phyloP scores from a whole-genome alignment of 257 asterid species.

The Voacanga thouarsii region DNA sequence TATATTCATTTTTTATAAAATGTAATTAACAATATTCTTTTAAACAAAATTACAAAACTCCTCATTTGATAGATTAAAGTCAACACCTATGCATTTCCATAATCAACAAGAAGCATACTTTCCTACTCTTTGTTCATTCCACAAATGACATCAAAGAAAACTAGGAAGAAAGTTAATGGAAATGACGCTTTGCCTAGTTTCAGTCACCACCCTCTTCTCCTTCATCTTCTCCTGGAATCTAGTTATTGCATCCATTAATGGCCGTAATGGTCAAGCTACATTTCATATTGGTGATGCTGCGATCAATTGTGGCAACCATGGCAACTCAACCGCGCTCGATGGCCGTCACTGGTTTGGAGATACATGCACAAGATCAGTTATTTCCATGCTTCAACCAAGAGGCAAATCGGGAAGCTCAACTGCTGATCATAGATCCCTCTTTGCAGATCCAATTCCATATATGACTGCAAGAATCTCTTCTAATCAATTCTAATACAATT shows the following conservation, averaged over 20 bases:
- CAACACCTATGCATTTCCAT: too few species aligned
- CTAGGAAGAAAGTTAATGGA: background rate
- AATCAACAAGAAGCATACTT: too few species aligned
- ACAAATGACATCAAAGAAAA: too few species aligned
- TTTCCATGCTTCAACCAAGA: background rate
- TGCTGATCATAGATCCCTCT: background rate
- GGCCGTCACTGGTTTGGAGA: constrained; percentile 17
- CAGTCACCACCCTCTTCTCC: background rate
- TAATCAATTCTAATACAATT: constrained; percentile 2
- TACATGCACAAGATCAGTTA: background rate
- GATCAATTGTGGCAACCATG: background rate
- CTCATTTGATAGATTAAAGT: too few species aligned
- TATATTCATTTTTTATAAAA: too few species aligned
- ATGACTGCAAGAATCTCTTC: background rate
- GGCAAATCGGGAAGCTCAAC: background rate
- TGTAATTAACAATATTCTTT: too few species aligned
- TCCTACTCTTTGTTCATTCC: too few species aligned
- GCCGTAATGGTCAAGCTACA: background rate
- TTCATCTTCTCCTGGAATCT: background rate
- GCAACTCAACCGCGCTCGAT: constrained; percentile 1
- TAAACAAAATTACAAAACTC: too few species aligned
- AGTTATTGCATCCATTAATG: background rate
- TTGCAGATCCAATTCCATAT: background rate
- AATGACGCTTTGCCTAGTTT: background rate
- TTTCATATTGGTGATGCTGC: background rate